Percentiles rank a stretch among this genome's conserved stretches.
Conservation (phyloP, 768 basidiomycete species). For the Phaeotremella skinneri region DNA sequence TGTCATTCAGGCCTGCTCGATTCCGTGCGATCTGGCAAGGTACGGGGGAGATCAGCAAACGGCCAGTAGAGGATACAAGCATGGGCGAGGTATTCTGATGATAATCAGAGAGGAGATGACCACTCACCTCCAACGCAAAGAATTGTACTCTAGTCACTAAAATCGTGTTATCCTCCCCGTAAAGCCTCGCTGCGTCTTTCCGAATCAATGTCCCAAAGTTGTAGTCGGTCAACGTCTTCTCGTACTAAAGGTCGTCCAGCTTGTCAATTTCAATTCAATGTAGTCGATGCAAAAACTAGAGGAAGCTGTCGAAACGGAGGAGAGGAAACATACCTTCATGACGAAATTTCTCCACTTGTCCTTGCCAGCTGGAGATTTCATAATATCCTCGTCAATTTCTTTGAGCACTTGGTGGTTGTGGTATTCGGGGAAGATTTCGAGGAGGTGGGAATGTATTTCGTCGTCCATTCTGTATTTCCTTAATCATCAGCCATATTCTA, state of each 20-base stretch:
- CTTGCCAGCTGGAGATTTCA: slow-evolving; percentile 87
- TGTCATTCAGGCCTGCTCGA: slow-evolving; percentile 82
- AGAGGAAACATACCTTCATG: slow-evolving; percentile 47
- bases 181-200: slow-evolving; percentile 72
- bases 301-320: slow-evolving; percentile 28
- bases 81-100: no score
- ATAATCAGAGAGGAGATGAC: neutral
- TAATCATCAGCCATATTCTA: neutral
- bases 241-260: slow-evolving; percentile 61
- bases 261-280: neutral
- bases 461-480: slow-evolving; percentile 67
- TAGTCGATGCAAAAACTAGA: slow-evolving; percentile 50
- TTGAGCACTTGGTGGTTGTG: slow-evolving; percentile 54
- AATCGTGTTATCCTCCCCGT: slow-evolving; percentile 87
- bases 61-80: no score
- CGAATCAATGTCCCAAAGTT: slow-evolving; percentile 96
- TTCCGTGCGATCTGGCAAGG: slow-evolving; percentile 80
- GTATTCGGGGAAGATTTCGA: slow-evolving; percentile 77
- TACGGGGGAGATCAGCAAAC: neutral
- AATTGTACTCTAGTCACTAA: slow-evolving; percentile 77
- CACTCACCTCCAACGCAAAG: slow-evolving; percentile 81
- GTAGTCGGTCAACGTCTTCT: slow-evolving; percentile 84
- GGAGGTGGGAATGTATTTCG: slow-evolving; percentile 78
- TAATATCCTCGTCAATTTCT: slow-evolving; percentile 80
- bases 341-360: slow-evolving; percentile 88